These are phyloP conservation scores for Trypanosoma conorhini DNA, from an alignment of 208 protist genomes.

Conservation along the genomic window DNA sequence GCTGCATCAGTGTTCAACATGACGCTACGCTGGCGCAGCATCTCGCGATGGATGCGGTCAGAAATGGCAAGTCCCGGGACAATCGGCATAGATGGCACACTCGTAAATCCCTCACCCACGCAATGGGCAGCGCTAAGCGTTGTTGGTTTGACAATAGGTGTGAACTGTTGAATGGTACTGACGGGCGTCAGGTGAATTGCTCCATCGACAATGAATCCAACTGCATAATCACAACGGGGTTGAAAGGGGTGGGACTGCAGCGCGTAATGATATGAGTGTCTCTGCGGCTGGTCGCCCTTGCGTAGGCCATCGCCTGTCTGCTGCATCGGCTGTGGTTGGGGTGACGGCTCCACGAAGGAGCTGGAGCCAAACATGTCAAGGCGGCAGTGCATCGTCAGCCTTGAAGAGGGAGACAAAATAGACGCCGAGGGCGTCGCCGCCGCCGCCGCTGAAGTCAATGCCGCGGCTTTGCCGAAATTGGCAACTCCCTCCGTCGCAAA, in stretches of 20 bases:
- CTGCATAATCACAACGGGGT: constrained; percentile 63
- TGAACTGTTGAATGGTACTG: constrained; percentile 51
- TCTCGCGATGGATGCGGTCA: constrained; percentile 65
- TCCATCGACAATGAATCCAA: constrained; percentile 53
- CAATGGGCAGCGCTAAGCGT: constrained; percentile 23
- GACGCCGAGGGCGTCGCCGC: background rate
- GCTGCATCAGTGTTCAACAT: constrained; percentile 70
- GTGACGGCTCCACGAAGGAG: constrained; percentile 49
- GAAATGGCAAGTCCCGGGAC: constrained; percentile 48
- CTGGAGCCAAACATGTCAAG: constrained; percentile 79
- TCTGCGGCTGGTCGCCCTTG: constrained; percentile 9
- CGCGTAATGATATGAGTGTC: constrained; percentile 60
- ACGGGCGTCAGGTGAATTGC: constrained; percentile 77
- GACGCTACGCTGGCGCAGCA: constrained; percentile 71
- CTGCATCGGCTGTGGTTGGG: background rate
- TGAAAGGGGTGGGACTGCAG: constrained; percentile 73
- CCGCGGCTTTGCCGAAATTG: background rate
- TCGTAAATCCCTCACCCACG: constrained; percentile 44
- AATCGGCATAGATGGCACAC: constrained; percentile 31
- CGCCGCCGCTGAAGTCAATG: background rate
- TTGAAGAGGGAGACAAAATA: constrained; percentile 30
- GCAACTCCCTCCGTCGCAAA: constrained; percentile 46
- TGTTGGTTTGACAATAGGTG: constrained; percentile 36
- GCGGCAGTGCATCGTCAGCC: constrained; percentile 69
- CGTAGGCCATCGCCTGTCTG: constrained; percentile 1